Conservation (phyloP, 139 green algal species). For the Chlamydomonas sp. region DNA sequence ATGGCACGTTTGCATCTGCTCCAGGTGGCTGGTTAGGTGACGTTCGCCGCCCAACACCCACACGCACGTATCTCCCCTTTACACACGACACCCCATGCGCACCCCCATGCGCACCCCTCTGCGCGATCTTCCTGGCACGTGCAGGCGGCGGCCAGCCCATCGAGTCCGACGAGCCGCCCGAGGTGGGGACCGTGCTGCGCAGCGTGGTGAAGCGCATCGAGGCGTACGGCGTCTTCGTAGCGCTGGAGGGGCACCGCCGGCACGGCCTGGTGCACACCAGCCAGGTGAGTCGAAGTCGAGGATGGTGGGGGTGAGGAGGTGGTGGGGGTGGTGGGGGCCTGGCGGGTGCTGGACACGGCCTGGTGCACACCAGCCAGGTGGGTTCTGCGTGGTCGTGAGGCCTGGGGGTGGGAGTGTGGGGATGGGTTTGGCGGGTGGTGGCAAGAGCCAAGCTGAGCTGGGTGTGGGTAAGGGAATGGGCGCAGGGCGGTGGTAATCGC, state of each 20-base stretch:
- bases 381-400: too few species aligned
- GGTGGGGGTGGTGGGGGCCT: neutral
- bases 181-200: slow-evolving; percentile 61
- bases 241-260: slow-evolving; percentile 67
- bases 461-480: too few species aligned
- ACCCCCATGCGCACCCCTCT: too few species aligned
- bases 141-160: slow-evolving; percentile 1
- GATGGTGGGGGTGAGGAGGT: neutral
- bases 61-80: too few species aligned
- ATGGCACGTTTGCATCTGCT: too few species aligned
- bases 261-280: slow-evolving; percentile 72
- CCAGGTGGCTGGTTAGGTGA: too few species aligned
- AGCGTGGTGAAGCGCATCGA: slow-evolving; percentile 69
- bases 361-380: neutral
- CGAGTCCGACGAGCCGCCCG: slow-evolving; percentile 57
- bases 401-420: too few species aligned
- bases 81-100: too few species aligned
- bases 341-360: neutral
- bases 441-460: too few species aligned
- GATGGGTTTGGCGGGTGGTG: too few species aligned
- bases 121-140: neutral
- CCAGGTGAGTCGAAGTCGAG: slow-evolving; percentile 55
- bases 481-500: too few species aligned
- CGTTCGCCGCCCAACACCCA: too few species aligned
- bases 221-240: slow-evolving; percentile 81